A percentile compares a stretch with the other conserved stretches of the same genome.
Conservation (phyloP, 177 flowering plant species). For the Vitis hybrid region DNA sequence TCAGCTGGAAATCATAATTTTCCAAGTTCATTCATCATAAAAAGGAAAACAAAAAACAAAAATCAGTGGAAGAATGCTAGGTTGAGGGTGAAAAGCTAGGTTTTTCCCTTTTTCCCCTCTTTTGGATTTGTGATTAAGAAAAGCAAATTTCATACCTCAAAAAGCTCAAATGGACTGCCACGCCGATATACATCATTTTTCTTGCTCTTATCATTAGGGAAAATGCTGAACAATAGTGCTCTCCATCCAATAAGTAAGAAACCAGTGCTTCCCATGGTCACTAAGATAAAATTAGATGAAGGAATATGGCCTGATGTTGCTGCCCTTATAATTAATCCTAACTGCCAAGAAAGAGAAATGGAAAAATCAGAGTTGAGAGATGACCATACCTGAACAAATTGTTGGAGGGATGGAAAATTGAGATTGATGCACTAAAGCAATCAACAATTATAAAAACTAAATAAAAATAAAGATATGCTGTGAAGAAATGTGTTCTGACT, state of each 20-base stretch:
- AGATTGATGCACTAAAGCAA: neutral
- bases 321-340: constrained; percentile 69
- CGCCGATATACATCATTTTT: constrained; percentile 68
- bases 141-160: constrained; percentile 59
- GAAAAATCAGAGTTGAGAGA: neutral
- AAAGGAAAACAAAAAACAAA: too few relatives aligned
- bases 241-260: constrained; percentile 88
- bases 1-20: neutral
- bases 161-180: constrained; percentile 90
- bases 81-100: too few relatives aligned
- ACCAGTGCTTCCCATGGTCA: constrained; percentile 87
- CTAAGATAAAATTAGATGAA: constrained; percentile 51
- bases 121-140: neutral
- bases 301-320: constrained; percentile 67
- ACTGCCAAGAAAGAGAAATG: constrained; percentile 39
- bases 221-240: constrained; percentile 48
- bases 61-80: too few relatives aligned
- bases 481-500: neutral
- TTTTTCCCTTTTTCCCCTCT: too few relatives aligned
- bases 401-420: neutral
- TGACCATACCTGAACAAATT: neutral
- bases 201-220: constrained; percentile 49
- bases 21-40: neutral
- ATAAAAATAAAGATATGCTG: neutral
- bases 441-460: neutral